Evolutionary conservation across 2,329 filamentous ascomycete genomes (phyloP).

Genomic region (Trichoderma cornu-damae): DNA sequence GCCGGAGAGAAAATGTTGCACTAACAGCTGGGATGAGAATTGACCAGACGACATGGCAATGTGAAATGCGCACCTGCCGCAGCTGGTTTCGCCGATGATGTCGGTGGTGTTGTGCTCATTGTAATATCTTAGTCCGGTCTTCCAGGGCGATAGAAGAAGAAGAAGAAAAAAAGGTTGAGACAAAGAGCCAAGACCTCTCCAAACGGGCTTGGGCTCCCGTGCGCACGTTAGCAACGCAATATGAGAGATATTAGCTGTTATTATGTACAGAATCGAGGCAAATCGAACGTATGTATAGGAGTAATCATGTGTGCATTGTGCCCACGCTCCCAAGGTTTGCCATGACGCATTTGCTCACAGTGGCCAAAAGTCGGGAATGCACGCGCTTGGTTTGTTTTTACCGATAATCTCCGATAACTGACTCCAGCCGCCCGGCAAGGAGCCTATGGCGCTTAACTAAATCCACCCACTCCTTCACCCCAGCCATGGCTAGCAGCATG

Average conservation of each 20-base stretch:
- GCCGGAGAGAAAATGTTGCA: slow-evolving; percentile 84
- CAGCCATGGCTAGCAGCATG: slow-evolving; percentile 64
- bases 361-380: not conserved
- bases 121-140: not conserved
- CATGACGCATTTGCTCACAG: slow-evolving; percentile 7
- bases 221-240: not conserved
- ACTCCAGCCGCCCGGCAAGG: slow-evolving; percentile 72
- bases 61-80: slow-evolving; percentile 12
- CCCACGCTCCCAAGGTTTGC: not conserved
- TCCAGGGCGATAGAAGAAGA: too few relatives aligned
- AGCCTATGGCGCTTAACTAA: slow-evolving; percentile 83
- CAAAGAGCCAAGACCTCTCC: not conserved
- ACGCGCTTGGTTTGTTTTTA: slow-evolving; percentile 17
- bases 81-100: slow-evolving; percentile 1
- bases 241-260: not conserved
- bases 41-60: not conserved
- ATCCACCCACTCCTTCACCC: slow-evolving; percentile 73
- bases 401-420: slow-evolving; percentile 54
- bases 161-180: not conserved
- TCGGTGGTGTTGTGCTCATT: slow-evolving; percentile 1
- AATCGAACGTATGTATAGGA: not conserved
- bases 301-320: not conserved
- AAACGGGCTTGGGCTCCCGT: not conserved
- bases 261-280: not conserved
- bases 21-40: slow-evolving; percentile 35